Conservation (phyloP, 1,139 yeast species). For the Yamadazyma diospyri region DNA sequence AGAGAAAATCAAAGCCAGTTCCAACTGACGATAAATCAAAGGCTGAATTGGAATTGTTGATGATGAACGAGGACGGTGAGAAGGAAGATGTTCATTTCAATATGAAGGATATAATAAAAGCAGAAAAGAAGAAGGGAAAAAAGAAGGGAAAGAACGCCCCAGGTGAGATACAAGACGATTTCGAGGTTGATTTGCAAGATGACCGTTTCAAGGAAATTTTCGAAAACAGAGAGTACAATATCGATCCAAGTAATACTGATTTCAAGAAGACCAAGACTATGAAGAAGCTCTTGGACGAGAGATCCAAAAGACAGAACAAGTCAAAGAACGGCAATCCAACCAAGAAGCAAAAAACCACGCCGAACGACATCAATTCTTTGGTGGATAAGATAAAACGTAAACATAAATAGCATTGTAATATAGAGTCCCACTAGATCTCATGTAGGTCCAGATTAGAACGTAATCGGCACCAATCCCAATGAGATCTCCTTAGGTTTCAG, state of each 20-base stretch:
- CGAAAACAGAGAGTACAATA: conserved; percentile 86
- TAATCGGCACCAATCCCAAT: too few species aligned
- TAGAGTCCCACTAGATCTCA: background rate
- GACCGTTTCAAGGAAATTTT: conserved; percentile 86
- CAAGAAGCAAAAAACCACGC: conserved; percentile 10
- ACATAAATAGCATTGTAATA: conserved; percentile 13
- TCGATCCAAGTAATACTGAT: conserved; percentile 85
- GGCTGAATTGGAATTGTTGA: conserved; percentile 74
- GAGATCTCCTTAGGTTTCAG: too few species aligned
- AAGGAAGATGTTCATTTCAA: conserved; percentile 60
- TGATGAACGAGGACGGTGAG: conserved; percentile 61
- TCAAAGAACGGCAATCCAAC: conserved; percentile 12
- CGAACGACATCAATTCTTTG: conserved; percentile 20
- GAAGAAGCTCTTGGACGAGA: conserved; percentile 75
- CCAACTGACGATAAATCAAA: conserved; percentile 42
- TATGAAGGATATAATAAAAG: conserved; percentile 72
- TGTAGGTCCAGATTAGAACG: background rate
- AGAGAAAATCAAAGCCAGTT: conserved; percentile 13
- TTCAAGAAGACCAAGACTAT: conserved; percentile 84
- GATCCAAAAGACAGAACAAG: conserved; percentile 51
- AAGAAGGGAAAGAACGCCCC: conserved; percentile 29
- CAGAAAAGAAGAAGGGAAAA: conserved; percentile 60
- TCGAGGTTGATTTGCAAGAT: conserved; percentile 68
- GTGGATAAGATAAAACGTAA: conserved; percentile 39
- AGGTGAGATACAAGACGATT: conserved; percentile 56